Evolutionary conservation across 176 grass and related monocot genomes (phyloP), one percentile per base, ranked within the genome.

Genomic region (Triticum urartu): DNA sequence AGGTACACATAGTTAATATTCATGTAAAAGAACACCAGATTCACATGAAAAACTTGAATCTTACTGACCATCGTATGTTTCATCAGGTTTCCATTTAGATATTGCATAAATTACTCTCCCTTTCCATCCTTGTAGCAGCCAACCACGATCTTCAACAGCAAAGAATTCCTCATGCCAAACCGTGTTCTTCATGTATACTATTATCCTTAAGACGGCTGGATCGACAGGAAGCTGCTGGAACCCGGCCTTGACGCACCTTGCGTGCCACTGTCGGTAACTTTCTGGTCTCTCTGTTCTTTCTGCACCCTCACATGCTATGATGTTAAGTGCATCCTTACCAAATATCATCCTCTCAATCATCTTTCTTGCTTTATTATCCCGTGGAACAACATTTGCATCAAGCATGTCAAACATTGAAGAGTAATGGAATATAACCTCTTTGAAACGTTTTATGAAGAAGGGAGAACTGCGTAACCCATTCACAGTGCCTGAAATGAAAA

Each of bases 51-150:
- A 40, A 40, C 38, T 39, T 1, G 38, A 39, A 39, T 39, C 38
- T 39, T 39, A 39, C 38, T 39, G 38, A 39, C 7, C 38, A 39
- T 39, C 7, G 0, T 39, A 54, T 17, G 50, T 18, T 54, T 54
- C 50, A 7, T 90, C 82, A 45, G 81, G 36, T 58, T 87, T 83
- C 89, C 89, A 90, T 79, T 73, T 64, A 9, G 84, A 87, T 28
- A 87, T 1, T 21, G 89, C 84, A 84, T 72, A 79, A 2, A 77
- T 54, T 40, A 61, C 62, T n/a, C 85, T 84, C 69, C 89, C 84
- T 60, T 87, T 90, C 89, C 89, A 90, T 18, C 89, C 89, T 52
- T 87, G 84, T 6, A 90, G 33, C 72, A 90, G 60, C 88, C 88
- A 90, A 4, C 79, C 47, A 47, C 81, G 28, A 14, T 86, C 71